Percentiles rank a stretch among this genome's conserved stretches.
These are phyloP conservation scores for Penicillium sp. DNA, from an alignment of 2,329 filamentous ascomycete species.

Conservation along the genomic window DNA sequence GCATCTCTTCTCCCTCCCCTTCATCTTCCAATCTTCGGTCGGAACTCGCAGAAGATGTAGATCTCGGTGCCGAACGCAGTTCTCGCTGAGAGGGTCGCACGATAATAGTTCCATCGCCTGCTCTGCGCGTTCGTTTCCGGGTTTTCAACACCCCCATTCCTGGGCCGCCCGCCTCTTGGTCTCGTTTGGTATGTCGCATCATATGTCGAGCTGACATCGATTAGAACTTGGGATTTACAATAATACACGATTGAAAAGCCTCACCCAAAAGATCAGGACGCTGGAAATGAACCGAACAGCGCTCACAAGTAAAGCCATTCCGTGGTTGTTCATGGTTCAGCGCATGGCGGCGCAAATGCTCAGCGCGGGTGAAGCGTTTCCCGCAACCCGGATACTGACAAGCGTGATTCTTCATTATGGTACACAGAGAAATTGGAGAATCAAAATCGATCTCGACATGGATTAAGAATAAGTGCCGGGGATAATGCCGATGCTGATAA, in stretches of 20 bases:
- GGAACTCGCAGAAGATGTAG: constrained; percentile 10
- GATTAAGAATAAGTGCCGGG: constrained; percentile 2
- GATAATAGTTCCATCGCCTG: constrained; percentile 46
- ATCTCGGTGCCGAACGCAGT: constrained; percentile 8
- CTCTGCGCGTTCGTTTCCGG: constrained; percentile 48
- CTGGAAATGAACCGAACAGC: constrained; percentile 59
- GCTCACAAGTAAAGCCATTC: constrained; percentile 48
- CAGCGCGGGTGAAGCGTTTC: constrained; percentile 50
- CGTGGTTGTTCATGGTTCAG: constrained; percentile 53
- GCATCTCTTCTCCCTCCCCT: not conserved
- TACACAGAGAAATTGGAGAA: not conserved
- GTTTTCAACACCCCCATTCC: constrained; percentile 47
- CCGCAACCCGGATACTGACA: constrained; percentile 14
- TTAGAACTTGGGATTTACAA: constrained; percentile 5
- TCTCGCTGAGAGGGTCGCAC: constrained; percentile 33
- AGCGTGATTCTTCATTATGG: constrained; percentile 12
- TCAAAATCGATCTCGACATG: not conserved
- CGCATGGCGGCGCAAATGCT: constrained; percentile 55
- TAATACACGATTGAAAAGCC: constrained; percentile 8
- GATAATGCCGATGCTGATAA: constrained; percentile 12
- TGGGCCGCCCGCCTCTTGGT: constrained; percentile 48
- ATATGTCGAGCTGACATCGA: constrained; percentile 52
- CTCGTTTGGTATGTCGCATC: constrained; percentile 48
- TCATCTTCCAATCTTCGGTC: constrained; percentile 10
- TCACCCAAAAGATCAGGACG: constrained; percentile 55